Base-by-base conservation (phyloP, 2,329 filamentous ascomycete genomes). In the Capronia americana region DNA sequence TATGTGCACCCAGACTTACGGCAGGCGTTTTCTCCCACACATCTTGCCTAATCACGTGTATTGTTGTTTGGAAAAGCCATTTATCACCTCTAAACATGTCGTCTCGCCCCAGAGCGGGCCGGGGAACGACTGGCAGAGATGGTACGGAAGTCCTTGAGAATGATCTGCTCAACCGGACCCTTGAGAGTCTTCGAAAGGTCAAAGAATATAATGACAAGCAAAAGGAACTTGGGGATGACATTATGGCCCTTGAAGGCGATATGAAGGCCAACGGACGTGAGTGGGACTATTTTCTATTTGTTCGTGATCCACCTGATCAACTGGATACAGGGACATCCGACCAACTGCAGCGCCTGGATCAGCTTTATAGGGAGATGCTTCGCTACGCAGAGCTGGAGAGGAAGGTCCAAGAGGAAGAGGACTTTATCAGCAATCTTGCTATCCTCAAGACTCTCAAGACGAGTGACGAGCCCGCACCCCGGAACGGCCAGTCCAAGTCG, bases 341-440 rank as follows among this genome's bases (percentile, higher is more conserved):
- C 11, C 66, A 72, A 48, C 67, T 69, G 46, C 64, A 63, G 48
- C 77, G 80, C 58, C 77, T 84, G 23, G 80, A 83, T 67, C 75
- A 72, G 55, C 77, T 81, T 55, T 81, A 83, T 67, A 79, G 82
- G 54, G 79, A 82, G 66, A 78, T 80, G 58, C 72, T 79, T 60
- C 82, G 81, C 69, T 75, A 82, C 50, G 79, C 80, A 57, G 82
- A 84, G 66, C 80, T 82, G 51, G 82, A 84, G 69, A 79, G 78
- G 68, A 78, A 79, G 23, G 82, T 84, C 38, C 77, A 83, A 57
- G 81, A 83, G 64, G 82, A 82, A 14, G 80, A 81, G 64, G 81
- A 83, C 70, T 81, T 83, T 61, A 80, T 83, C 72, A 83, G 82
- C 70, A 83, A 83, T 65, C 68, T 84, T 58, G 81, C 79, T 34